A percentile compares a stretch with the other conserved stretches of the same genome.
Conservation (phyloP, 306 rosid species). For the Nissolia schottii region DNA sequence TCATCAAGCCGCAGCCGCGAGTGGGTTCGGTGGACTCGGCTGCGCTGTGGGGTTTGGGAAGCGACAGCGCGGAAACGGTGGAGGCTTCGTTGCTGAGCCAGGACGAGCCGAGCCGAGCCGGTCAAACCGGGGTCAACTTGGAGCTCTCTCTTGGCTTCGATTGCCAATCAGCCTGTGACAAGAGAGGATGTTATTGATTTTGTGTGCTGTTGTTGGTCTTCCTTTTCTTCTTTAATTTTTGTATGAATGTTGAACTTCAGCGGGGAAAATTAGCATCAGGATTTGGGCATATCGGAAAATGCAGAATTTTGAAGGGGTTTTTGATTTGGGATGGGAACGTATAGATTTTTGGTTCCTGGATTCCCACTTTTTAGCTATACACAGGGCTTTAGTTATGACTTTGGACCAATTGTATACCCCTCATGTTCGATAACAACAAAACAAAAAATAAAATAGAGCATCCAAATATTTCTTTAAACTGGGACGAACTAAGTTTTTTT, state of each 20-base stretch:
- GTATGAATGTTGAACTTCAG: neutral
- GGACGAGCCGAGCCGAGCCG: neutral
- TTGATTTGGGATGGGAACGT: neutral
- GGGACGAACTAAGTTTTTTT: no score
- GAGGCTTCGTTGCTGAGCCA: constrained; percentile 18
- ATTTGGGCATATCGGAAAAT: neutral
- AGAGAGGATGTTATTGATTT: neutral
- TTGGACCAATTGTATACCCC: neutral
- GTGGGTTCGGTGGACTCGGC: neutral
- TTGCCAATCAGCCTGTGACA: neutral
- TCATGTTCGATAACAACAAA: neutral
- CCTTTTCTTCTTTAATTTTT: neutral
- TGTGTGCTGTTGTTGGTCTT: neutral
- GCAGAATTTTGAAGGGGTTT: neutral
- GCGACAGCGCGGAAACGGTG: neutral
- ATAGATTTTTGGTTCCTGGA: neutral
- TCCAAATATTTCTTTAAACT: no score
- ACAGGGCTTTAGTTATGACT: neutral
- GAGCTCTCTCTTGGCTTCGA: constrained; percentile 38
- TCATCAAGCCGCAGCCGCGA: neutral
- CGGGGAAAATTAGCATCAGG: neutral
- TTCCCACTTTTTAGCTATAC: neutral
- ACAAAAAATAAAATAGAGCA: no score
- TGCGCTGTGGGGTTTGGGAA: neutral
- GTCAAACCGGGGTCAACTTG: constrained; percentile 17